phyloP scores from a whole-genome alignment of 441 rosid genomes.

The Erysimum cheiri region DNA sequence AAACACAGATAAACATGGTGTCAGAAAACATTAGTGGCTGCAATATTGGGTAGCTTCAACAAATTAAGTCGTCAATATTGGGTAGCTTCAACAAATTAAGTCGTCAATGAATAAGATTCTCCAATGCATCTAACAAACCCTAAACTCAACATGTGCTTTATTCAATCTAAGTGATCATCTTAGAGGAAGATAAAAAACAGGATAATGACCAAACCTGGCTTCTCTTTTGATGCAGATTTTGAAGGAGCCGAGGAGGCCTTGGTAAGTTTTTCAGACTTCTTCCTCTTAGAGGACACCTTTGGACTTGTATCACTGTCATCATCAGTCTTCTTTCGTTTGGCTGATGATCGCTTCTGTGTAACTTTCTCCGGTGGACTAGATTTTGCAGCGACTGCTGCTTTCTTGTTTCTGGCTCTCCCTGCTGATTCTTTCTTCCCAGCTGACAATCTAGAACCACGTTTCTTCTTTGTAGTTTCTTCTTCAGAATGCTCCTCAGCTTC shows the following conservation, averaged over 20 bases:
- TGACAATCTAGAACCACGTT: conserved; percentile 50
- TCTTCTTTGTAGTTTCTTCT: conserved; percentile 52
- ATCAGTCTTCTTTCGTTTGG: conserved; percentile 56
- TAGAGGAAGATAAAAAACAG: conserved; percentile 9
- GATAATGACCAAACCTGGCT: conserved; percentile 49
- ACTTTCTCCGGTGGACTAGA: conserved; percentile 59
- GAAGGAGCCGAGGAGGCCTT: conserved; percentile 57
- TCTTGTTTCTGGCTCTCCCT: conserved; percentile 68
- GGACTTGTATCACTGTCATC: conserved; percentile 67
- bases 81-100: too few species aligned
- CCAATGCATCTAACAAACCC: conserved; percentile 14
- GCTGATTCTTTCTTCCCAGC: conserved; percentile 60
- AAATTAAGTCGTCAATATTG: conserved; percentile 2
- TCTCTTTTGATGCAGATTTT: conserved; percentile 72
- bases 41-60: conserved; percentile 15
- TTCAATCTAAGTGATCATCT: conserved; percentile 7
- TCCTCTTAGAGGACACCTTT: conserved; percentile 68
- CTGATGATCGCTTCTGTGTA: conserved; percentile 52
- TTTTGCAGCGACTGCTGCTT: conserved; percentile 46
- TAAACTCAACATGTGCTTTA: conserved; percentile 9
- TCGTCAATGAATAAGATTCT: conserved; percentile 27
- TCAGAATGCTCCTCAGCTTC: conserved; percentile 52
- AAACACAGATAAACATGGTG: conserved; percentile 29
- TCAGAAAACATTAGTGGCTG: conserved; percentile 33
- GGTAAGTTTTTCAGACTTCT: conserved; percentile 50